Conservation (phyloP, 805 yeast genomes). For the Metschnikowia cubensis region DNA sequence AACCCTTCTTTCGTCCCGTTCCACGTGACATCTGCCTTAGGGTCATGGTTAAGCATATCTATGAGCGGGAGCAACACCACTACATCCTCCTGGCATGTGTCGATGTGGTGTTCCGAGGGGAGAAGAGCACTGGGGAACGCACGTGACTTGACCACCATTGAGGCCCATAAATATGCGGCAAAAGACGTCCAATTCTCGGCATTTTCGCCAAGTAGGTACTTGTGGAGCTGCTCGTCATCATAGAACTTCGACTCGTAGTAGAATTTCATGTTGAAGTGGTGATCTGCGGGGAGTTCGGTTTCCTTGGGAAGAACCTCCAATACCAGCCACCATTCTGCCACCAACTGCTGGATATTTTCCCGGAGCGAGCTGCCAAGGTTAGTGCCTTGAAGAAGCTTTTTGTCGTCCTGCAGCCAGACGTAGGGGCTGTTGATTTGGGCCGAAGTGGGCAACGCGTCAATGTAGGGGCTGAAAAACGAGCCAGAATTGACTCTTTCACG, state of each 20-base stretch:
- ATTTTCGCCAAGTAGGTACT: constrained; percentile 20
- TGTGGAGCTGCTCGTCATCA: constrained; percentile 31
- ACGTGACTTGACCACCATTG: constrained; percentile 65
- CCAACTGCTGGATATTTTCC: constrained; percentile 40
- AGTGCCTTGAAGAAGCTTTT: constrained; percentile 56
- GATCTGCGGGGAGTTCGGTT: constrained; percentile 28
- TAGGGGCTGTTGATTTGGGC: constrained; percentile 55
- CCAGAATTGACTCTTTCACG: constrained; percentile 21
- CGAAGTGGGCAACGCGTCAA: constrained; percentile 33
- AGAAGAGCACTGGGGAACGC: constrained; percentile 75
- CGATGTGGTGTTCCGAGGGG: constrained; percentile 20
- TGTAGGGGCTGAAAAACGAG: constrained; percentile 28
- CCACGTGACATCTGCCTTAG: constrained; percentile 65
- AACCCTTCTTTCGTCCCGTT: constrained; percentile 23
- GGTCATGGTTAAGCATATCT: constrained; percentile 74
- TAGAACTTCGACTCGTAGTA: constrained; percentile 41
- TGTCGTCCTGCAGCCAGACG: constrained; percentile 56
- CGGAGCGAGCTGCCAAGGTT: constrained; percentile 58
- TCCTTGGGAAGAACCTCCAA: constrained; percentile 30
- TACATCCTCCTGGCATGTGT: constrained; percentile 31
- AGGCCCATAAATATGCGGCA: constrained; percentile 72
- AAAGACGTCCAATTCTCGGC: constrained; percentile 57
- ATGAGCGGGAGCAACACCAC: constrained; percentile 76
- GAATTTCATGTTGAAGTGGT: constrained; percentile 40
- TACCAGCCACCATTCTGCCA: constrained; percentile 60